Evolutionary conservation across 306 rosid genomes (phyloP).

Genomic region (Comarum palustre): DNA sequence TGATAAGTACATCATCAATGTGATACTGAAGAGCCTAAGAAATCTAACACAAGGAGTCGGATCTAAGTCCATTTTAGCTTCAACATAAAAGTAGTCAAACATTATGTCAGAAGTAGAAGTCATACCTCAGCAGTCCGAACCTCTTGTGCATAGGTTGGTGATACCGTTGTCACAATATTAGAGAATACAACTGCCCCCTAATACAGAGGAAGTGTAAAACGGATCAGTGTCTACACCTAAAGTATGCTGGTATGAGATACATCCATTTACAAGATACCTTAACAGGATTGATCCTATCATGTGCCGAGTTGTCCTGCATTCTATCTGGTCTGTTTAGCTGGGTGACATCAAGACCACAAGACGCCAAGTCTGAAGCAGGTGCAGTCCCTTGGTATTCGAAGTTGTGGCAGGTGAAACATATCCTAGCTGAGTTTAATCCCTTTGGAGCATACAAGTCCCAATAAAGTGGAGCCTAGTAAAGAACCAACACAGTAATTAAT

Average conservation of each 20-base stretch:
- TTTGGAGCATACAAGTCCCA: conserved; percentile 79
- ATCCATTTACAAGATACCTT: conserved; percentile 60
- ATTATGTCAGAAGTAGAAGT: conserved; percentile 1
- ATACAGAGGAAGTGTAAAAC: conserved; percentile 22
- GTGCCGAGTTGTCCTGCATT: conserved; percentile 84
- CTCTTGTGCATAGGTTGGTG: conserved; percentile 95
- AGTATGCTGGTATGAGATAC: conserved; percentile 13
- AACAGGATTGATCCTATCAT: conserved; percentile 73
- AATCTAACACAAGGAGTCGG: background rate
- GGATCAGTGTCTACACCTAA: background rate
- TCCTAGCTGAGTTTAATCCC: conserved; percentile 89
- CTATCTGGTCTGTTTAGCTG: conserved; percentile 76
- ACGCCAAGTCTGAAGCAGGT: conserved; percentile 67
- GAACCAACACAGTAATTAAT: conserved; percentile 17
- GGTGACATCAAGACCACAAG: conserved; percentile 78
- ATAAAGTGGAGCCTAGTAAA: conserved; percentile 84
- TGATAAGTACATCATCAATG: background rate
- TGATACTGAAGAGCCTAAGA: background rate
- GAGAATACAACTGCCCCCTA: conserved; percentile 97
- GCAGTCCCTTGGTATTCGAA: conserved; percentile 96
- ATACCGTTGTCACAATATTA: conserved; percentile 93
- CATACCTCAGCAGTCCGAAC: conserved; percentile 88
- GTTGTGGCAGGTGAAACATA: conserved; percentile 98
- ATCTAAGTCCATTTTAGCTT: background rate
- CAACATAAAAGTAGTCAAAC: background rate